Evolutionary conservation across 495 filamentous ascomycete genomes (phyloP), one percentile per base, ranked within the genome.

Genomic region (Aspergillus avenaceus): DNA sequence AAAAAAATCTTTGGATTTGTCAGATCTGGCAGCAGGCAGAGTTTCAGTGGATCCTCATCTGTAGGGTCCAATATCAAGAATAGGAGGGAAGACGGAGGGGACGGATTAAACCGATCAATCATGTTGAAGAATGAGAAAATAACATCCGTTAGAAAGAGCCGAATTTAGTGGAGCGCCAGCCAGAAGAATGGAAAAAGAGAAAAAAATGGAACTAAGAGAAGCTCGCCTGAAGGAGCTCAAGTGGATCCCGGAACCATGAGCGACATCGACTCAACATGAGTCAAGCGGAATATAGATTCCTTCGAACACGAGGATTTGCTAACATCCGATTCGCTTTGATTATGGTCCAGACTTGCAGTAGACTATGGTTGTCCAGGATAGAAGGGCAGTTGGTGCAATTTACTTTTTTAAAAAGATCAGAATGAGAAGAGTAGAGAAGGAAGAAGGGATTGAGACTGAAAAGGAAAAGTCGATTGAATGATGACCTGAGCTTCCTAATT

Each of bases 1-100:
- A 24, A 22, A 32, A 43, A 50, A 50, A 26, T 50, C 26, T 31
- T 23, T 50, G 48, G 40, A 50, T 50, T 50, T 50, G 48, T 50
- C 48, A 50, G 48, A 22, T 19, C 19, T 18, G 22, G 48, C 8
- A 34, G 29, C 5, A 19, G 34, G 21, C 21, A 5, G 21, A 8
- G 13, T 4, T 9, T 8, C 34, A 21, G 16, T 21, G 34, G 34
- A 38, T 38, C 4, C 34, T 38, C 34, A 38, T 21, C 11, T 21
- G 16, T 31, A 45, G 42, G 42, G 25, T 31, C 42, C 12, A 49
- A 27, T 24, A 21, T 22, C 4, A 18, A 21, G 21, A 24, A 49
- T 4, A 32, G 34, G 34, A 49, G 26, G 16, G 9, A 18, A 11
- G 21, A 38, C 14, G 34, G 16, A 31, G 26, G 1, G 31, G 32